Percentiles rank a stretch among this genome's conserved stretches.
Conservation (phyloP, 371 early-diverging fungal genomes). For the Coemansia sp. region DNA sequence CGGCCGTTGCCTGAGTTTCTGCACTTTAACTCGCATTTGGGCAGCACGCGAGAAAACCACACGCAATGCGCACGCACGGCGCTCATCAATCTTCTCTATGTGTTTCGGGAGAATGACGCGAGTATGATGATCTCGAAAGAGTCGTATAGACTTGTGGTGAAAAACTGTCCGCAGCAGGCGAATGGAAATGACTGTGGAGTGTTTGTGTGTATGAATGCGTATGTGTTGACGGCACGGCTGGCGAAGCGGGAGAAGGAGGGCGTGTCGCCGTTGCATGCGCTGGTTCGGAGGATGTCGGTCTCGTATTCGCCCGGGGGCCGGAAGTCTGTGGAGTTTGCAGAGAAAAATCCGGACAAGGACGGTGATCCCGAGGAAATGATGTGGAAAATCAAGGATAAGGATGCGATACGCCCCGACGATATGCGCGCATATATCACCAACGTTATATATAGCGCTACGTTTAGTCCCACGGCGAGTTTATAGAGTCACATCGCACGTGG, state of each 20-base stretch:
- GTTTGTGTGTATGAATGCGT: constrained; percentile 47
- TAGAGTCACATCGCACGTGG: background rate
- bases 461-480: constrained; percentile 13
- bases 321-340: constrained; percentile 12
- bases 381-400: constrained; percentile 49
- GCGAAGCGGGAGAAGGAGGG: constrained; percentile 5
- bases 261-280: constrained; percentile 14
- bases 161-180: constrained; percentile 45
- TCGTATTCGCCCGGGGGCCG: constrained; percentile 7
- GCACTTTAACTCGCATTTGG: constrained; percentile 47
- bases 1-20: constrained; percentile 36
- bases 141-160: constrained; percentile 44
- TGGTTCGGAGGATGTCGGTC: constrained; percentile 16
- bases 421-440: constrained; percentile 37
- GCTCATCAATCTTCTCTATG: constrained; percentile 41
- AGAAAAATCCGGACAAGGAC: constrained; percentile 21
- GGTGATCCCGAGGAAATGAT: constrained; percentile 8
- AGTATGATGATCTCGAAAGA: constrained; percentile 42
- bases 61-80: constrained; percentile 46
- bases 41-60: constrained; percentile 44
- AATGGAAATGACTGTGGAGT: constrained; percentile 48
- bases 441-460: constrained; percentile 21
- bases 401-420: constrained; percentile 27
- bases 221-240: constrained; percentile 28
- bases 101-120: constrained; percentile 42